Evolutionary conservation across 805 yeast genomes (phyloP), one percentile per base, ranked within the genome.

Genomic region (Candida namnaoensis): DNA sequence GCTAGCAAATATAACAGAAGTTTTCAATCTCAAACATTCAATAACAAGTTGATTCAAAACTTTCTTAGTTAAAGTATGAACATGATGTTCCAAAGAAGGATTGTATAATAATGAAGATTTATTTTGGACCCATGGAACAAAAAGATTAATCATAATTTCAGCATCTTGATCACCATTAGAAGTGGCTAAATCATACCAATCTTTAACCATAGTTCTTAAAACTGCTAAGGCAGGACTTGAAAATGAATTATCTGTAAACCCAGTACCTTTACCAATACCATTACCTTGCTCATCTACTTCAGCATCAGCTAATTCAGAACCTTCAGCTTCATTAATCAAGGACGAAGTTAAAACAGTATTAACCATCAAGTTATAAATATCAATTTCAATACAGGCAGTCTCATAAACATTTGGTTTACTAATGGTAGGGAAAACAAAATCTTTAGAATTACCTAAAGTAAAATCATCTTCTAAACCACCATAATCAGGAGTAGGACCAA

Each of bases 151-250:
- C 74, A 90, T 74, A 1, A 85, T 68, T 58, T 90, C 97, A 0
- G 96, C 96, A 44, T 81, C 78, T 8, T 67, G 50, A 49, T 82
- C 75, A 11, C n/a, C n/a, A 42, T 76, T 77, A 19, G 68, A 66
- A 42, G 85, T 62, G 0, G 96, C 97, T 53, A 80, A 83, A 53
- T 88, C 95, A 96, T 97, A 91, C 96, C 96, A 88, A 30, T 72
- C 78, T 52, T 83, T 87, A 11, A 93, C 83, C 73, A 93, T 66
- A 7, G 71, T 59, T 54, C 95, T 74, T 42, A 93, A 67, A 2
- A 82, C 82, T 9, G 69, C 60, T 46, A 93, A 66, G 3, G 96
- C 85, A 1, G 84, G 76, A 0, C 80, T 72, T 10, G 90, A 82
- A 51, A 91, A 90, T 0, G 95, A 76, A 58, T 91, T 95, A 49